Percentiles rank a stretch among this genome's conserved stretches.
phyloP scores from a whole-genome alignment of 2,329 filamentous ascomycete genomes.

The Trichophyton simii region DNA sequence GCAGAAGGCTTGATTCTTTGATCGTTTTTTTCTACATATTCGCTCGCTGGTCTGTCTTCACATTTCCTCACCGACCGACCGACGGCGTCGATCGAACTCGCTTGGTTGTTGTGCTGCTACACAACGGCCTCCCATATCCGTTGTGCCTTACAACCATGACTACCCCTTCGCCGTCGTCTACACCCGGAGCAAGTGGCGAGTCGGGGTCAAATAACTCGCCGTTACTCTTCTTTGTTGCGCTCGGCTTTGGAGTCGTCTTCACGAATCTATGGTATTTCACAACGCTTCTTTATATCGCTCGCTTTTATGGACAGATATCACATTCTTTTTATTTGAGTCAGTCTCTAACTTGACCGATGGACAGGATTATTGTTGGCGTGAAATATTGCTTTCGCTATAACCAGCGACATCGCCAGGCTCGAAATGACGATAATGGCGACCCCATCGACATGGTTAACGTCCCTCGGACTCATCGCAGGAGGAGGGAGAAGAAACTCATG shows the following conservation, averaged over 20 bases:
- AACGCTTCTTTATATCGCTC: neutral
- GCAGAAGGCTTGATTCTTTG: neutral
- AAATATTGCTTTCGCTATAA: conserved; percentile 99
- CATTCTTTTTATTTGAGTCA: neutral
- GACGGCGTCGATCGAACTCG: conserved; percentile 2
- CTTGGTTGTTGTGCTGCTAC: neutral
- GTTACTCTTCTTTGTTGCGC: conserved; percentile 80
- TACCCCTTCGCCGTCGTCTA: neutral
- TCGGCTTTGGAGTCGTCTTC: conserved; percentile 96
- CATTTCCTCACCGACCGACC: neutral
- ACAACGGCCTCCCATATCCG: neutral
- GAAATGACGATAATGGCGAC: conserved; percentile 67
- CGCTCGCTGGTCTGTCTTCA: neutral
- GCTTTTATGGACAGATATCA: neutral
- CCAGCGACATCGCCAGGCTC: conserved; percentile 71
- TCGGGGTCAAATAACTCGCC: conserved; percentile 55
- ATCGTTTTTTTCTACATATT: neutral
- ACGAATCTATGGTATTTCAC: conserved; percentile 88
- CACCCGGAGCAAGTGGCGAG: conserved; percentile 16
- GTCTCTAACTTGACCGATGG: conserved; percentile 5
- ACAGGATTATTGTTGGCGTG: conserved; percentile 96
- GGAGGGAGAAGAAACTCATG: conserved; percentile 97
- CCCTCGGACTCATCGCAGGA: conserved; percentile 69
- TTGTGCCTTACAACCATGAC: neutral
- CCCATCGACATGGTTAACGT: conserved; percentile 79